A percentile compares a stretch with the other conserved stretches of the same genome.
These are phyloP conservation scores for Porogramme epimiltina DNA, from an alignment of 1,284 basidiomycete species.

Conservation along the genomic window DNA sequence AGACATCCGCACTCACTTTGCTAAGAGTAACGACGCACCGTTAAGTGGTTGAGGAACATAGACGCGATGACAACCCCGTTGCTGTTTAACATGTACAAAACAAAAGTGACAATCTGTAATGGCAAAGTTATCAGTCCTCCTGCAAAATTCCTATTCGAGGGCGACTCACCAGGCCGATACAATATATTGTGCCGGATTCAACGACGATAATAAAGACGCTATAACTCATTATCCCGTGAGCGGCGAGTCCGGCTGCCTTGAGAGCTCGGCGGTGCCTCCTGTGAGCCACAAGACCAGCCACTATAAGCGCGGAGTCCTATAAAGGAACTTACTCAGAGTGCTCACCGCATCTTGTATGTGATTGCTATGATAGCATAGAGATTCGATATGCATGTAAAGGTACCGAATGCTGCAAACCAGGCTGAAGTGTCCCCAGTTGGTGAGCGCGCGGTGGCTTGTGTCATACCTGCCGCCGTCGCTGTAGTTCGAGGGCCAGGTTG, in stretches of 20 bases:
- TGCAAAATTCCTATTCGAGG: neutral
- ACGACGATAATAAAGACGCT: slow-evolving; percentile 3
- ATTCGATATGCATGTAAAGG: slow-evolving; percentile 4
- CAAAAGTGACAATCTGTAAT: neutral
- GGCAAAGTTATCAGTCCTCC: neutral
- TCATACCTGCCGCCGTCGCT: neutral
- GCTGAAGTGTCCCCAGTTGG: neutral
- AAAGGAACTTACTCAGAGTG: neutral
- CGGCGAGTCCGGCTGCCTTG: neutral
- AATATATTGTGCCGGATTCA: slow-evolving; percentile 11
- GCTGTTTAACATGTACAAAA: neutral
- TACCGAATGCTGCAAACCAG: slow-evolving; percentile 4
- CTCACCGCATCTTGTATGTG: slow-evolving; percentile 6
- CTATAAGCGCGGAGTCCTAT: too few relatives aligned
- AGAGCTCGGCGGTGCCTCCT: neutral
- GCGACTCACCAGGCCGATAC: slow-evolving; percentile 4
- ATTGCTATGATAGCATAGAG: slow-evolving; percentile 1
- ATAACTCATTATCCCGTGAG: neutral
- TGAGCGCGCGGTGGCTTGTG: neutral
- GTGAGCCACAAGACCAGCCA: neutral
- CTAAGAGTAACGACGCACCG: neutral
- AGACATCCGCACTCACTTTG: neutral
- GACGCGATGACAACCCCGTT: slow-evolving; percentile 1
- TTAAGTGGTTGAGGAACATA: slow-evolving; percentile 2
- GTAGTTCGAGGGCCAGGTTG: too few relatives aligned